Percentiles rank a stretch among this genome's conserved stretches.
Evolutionary conservation across 345 rosid species (phyloP).

Genomic region (Raphanus sativus): DNA sequence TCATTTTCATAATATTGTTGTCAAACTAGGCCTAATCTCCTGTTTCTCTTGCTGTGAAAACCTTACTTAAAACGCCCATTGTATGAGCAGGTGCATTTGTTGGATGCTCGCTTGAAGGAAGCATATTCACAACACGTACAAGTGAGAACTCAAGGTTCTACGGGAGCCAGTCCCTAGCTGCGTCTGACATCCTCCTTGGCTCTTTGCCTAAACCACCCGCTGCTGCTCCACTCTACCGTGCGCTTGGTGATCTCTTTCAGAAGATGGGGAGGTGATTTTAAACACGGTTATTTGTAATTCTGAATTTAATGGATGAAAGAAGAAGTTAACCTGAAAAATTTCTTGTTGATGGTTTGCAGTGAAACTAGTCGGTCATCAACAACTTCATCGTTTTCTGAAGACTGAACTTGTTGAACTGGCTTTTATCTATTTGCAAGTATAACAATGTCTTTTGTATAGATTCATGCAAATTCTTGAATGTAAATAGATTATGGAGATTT

Average conservation of each 20-base stretch:
- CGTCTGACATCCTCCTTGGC: slow-evolving; percentile 77
- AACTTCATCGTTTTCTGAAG: slow-evolving; percentile 21
- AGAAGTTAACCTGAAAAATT: slow-evolving; percentile 14
- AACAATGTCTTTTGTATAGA: slow-evolving; percentile 21
- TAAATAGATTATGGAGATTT: slow-evolving; percentile 28
- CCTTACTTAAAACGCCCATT: background rate
- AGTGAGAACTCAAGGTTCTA: slow-evolving; percentile 77
- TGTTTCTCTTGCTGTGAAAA: background rate
- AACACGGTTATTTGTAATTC: slow-evolving; percentile 7
- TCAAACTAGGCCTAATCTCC: background rate
- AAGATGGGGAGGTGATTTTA: slow-evolving; percentile 52
- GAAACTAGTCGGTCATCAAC: slow-evolving; percentile 14
- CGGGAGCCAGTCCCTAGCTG: slow-evolving; percentile 77
- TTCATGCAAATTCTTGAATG: slow-evolving; percentile 37
- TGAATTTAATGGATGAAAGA: background rate
- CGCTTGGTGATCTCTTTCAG: slow-evolving; percentile 67
- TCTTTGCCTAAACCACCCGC: slow-evolving; percentile 84
- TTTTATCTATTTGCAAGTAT: slow-evolving; percentile 12
- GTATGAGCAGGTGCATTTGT: slow-evolving; percentile 74
- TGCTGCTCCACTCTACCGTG: slow-evolving; percentile 74
- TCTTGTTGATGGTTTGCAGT: slow-evolving; percentile 38
- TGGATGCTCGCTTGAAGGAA: slow-evolving; percentile 92
- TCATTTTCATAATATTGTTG: background rate
- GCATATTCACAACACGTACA: slow-evolving; percentile 67
- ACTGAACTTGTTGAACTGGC: slow-evolving; percentile 17